Evolutionary conservation across 345 rosid genomes (phyloP), one percentile per base, ranked within the genome.

Genomic region (Brassica carinata): DNA sequence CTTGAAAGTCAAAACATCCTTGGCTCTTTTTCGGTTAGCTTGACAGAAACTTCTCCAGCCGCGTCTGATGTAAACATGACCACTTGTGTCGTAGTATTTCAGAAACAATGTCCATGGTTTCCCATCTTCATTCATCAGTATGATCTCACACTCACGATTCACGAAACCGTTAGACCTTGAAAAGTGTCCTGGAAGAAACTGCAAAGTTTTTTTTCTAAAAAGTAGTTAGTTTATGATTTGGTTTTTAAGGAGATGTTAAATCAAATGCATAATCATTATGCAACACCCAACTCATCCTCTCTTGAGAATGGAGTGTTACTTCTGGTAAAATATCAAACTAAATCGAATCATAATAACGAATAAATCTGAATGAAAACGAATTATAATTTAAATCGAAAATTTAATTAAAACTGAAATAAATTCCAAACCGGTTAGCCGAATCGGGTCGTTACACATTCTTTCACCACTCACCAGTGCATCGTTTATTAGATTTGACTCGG

Each of bases 31-130:
- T 7, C 26, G 1, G 64, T 77, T 77, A 6, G 18, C 61, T 40
- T 2, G 0, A 45, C 69, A 77, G 74, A 77, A 77, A 43, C 15
- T 61, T 43, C 15, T 69, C 80, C 80, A 77, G 3, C 80, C 80
- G 2, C 3, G 2, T 77, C 62, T 77, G 69, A 69, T 61, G 74
- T 61, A 77, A 59, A 18, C 80, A 2, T 4, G 0, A 43, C 62
- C 45, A 0, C 1, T 1, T 17, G 34, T 23, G 48, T 48, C 30
- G 63, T 40, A 4, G 26, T 17, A 1, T 17, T 2, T 1, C 27
- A 69, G 15, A 31, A 59, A 61, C n/a, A 29, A 0, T 77, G 74
- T 13, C 55, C 69, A 77, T 43, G 74, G 74, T 69, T 43, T 18
- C 15, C 33, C 63, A 14, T 69, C 51, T 77, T 69, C 63, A 43